Conservation (phyloP, 495 filamentous ascomycete genomes). For the Podospora anserina region DNA sequence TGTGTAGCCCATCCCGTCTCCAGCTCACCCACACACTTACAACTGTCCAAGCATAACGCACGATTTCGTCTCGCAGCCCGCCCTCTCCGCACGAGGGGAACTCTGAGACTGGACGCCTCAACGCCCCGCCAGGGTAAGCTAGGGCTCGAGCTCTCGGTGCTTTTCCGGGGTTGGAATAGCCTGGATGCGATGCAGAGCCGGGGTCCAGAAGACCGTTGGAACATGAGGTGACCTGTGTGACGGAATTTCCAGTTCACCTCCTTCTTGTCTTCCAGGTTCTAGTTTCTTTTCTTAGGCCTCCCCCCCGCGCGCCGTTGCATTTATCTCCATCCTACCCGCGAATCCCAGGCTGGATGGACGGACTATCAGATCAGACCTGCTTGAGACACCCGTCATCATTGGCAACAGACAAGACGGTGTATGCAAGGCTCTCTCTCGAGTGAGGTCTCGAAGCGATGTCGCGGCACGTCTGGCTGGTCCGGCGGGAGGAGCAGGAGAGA, state of each 20-base stretch:
- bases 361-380: not conserved
- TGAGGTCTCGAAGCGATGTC: slow-evolving; percentile 4
- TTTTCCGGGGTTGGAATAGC: slow-evolving; percentile 28
- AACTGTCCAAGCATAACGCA: slow-evolving; percentile 1
- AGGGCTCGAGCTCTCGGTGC: slow-evolving; percentile 16
- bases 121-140: slow-evolving; percentile 14
- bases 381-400: not conserved
- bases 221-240: slow-evolving; percentile 17
- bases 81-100: slow-evolving; percentile 14
- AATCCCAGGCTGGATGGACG: too few species aligned
- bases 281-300: not conserved
- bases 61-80: slow-evolving; percentile 6
- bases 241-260: slow-evolving; percentile 1
- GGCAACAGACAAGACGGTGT: not conserved
- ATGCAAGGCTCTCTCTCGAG: not conserved
- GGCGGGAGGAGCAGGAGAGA: not conserved
- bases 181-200: slow-evolving; percentile 9
- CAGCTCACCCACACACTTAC: not conserved
- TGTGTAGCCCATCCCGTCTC: slow-evolving; percentile 5
- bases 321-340: not conserved
- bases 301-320: not conserved
- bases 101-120: slow-evolving; percentile 26
- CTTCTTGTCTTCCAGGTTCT: not conserved
- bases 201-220: slow-evolving; percentile 30
- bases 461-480: not conserved